Evolutionary conservation across 345 rosid genomes (phyloP), one percentile per base, ranked within the genome.

Genomic region (Citrus reticulata): DNA sequence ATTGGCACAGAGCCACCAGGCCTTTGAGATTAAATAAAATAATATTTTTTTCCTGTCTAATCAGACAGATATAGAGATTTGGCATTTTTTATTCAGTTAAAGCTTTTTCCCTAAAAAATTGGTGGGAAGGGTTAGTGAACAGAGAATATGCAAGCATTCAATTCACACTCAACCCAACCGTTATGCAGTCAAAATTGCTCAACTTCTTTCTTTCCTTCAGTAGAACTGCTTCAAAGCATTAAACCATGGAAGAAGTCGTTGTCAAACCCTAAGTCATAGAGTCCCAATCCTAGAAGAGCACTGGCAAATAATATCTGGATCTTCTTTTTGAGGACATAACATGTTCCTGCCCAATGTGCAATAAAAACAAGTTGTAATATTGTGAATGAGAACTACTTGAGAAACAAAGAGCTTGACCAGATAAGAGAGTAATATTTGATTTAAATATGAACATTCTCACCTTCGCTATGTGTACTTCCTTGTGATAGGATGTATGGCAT

Each of bases 241-340:
- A 91, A 85, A 74, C 93, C 89, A n/a, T 72, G 70, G 89, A 90
- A 93, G 87, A 93, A 93, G 77, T 91, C 93, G 86, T 88, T 84
- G 46, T 83, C 86, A 29, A 84, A 84, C 13, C 93, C 97, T 76
- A 88, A 78, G 80, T 77, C 85, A 37, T 73, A 81, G 70, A 91
- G 78, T 77, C 93, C 95, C 87, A 86, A 80, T 75, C 90, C 95
- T 74, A 90, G 70, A 78, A 93, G 89, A 63, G 87, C 80, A 66
- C 83, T 80, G 68, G 83, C 77, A 68, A 77, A 84, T 59, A 90
- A 42, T 65, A 80, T 76, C 63, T 83, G 79, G 74, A 82, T 37
- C 79, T 81, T 88, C 85, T 80, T 83, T 70, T 77, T 77, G 46
- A 87, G 81, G 42, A 32, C 75, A 54, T 27, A 40, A 75, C 58